Percentiles rank a stretch among this genome's conserved stretches.
Conservation (phyloP, 2,329 filamentous ascomycete species). For the Xylariomycetidae sp. region DNA sequence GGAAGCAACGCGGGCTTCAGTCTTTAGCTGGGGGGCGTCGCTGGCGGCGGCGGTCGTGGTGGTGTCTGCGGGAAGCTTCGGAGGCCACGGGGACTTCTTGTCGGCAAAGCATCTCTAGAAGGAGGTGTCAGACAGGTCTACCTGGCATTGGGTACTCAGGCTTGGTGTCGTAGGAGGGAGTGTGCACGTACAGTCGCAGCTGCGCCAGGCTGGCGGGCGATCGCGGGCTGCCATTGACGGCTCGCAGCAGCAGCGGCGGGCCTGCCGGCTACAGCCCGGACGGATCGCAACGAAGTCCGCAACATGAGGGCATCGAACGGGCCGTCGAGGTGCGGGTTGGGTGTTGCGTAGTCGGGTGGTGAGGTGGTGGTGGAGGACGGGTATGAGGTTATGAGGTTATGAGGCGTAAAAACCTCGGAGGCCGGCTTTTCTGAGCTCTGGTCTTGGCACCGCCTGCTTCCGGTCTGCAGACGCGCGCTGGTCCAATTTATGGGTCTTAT, state of each 20-base stretch:
- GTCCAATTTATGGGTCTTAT: not conserved
- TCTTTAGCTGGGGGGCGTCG: constrained; percentile 29
- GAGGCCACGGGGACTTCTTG: constrained; percentile 43
- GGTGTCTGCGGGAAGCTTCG: constrained; percentile 48
- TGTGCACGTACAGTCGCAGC: constrained; percentile 35
- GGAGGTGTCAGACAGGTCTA: constrained; percentile 5
- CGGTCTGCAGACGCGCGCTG: not conserved
- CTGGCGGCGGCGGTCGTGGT: constrained; percentile 43
- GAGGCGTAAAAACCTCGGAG: constrained; percentile 25
- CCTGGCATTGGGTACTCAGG: too few species aligned
- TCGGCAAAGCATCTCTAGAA: constrained; percentile 52
- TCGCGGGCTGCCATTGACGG: constrained; percentile 52
- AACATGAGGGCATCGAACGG: constrained; percentile 53
- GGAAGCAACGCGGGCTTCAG: constrained; percentile 31
- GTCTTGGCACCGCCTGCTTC: not conserved
- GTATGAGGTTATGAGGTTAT: constrained; percentile 9
- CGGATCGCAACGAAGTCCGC: constrained; percentile 62
- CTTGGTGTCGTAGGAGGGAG: too few species aligned
- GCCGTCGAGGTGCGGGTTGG: constrained; percentile 19
- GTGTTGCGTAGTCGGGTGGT: constrained; percentile 15
- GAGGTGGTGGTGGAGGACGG: constrained; percentile 11
- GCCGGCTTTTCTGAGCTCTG: constrained; percentile 8
- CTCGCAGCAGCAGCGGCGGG: constrained; percentile 44
- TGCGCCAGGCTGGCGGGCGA: constrained; percentile 31
- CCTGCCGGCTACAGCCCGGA: constrained; percentile 52